Base-by-base conservation (phyloP, 495 filamentous ascomycete genomes). In the Patellaria atrata region DNA sequence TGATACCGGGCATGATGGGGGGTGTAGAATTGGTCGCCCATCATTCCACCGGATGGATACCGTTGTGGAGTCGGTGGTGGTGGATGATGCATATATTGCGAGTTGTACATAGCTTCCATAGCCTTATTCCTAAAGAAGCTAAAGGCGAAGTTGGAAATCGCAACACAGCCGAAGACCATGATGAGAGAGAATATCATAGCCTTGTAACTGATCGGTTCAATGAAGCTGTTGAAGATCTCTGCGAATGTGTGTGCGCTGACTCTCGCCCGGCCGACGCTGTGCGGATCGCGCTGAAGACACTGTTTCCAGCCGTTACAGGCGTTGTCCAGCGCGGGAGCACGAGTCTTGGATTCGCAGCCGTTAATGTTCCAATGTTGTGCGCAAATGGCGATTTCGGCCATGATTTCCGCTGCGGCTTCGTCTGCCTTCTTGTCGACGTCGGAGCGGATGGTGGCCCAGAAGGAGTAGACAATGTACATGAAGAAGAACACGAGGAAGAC, bases 281-380 rank as follows among this genome's bases (percentile, higher is more conserved):
- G 53, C 11, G 79, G 70, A 48, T 87, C 76, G 8, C 63, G 67
- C 33, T 79, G 68, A 86, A 94, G 94, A 53, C 89, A 97, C 3
- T 59, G 58, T 37, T 77, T 72, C 89, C 87, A 96, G 25, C 71
- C 67, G 21, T 73, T 65, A 50, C 89, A 97, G 3, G 73, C 55
- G 0, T 47, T 58, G 46, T 82, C 67, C 45, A 96, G 63, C 0
- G 81, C 81, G 0, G 85, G 87, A 1, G 79, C 56, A 12, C 79
- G 64, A 18, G 56, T 61, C 0, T 62, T 58, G 0, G 66, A 65
- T 0, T 59, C 67, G 48, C 89, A 97, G 14, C 57, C 59, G 45
- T 97, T 97, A 22, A 73, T 68, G 7, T 64, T 45, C 52, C 76
- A 97, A 31, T 78, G 60, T 29, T 70, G 62, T 9, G 62, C 60